Evolutionary conservation across 179 eudicot species (phyloP).

Genomic region (Spergularia azorica): DNA sequence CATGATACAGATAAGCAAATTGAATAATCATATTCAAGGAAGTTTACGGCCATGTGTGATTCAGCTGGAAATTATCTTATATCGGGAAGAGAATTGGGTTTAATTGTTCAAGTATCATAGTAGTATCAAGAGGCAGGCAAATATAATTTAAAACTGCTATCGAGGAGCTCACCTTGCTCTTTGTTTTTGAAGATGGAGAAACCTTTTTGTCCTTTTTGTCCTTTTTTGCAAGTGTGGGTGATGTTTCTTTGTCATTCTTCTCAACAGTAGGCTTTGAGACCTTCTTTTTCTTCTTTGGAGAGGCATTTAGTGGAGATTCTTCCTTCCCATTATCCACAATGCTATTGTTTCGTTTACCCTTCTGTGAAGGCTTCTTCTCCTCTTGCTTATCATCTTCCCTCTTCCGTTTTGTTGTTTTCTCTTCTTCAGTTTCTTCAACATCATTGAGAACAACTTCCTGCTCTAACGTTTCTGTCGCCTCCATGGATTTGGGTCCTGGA

Average conservation of each 20-base stretch:
- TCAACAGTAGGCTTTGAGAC: slow-evolving; percentile 3
- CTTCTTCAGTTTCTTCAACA: slow-evolving; percentile 28
- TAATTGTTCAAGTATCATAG: no score
- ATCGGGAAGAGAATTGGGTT: no score
- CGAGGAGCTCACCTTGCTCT: no score
- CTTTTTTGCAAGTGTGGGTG: neutral
- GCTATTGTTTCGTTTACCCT: slow-evolving; percentile 17
- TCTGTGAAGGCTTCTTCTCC: slow-evolving; percentile 27
- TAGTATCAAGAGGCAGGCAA: no score
- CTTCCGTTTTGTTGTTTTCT: slow-evolving; percentile 28
- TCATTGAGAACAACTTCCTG: slow-evolving; percentile 27
- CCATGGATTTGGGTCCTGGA: slow-evolving; percentile 39
- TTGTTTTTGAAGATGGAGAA: no score
- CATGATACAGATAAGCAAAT: no score
- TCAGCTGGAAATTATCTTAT: no score
- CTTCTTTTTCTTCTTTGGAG: slow-evolving; percentile 43
- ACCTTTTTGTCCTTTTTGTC: no score
- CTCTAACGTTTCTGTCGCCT: slow-evolving; percentile 41
- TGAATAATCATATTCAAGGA: no score
- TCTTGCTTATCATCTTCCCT: slow-evolving; percentile 25
- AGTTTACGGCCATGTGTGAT: no score
- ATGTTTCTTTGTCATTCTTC: neutral
- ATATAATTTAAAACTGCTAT: no score
- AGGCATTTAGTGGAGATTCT: slow-evolving; percentile 16
- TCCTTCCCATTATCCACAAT: slow-evolving; percentile 25